phyloP scores from a whole-genome alignment of 2,329 filamentous ascomycete genomes.

The Stagonosporopsis cucurbitacearum region DNA sequence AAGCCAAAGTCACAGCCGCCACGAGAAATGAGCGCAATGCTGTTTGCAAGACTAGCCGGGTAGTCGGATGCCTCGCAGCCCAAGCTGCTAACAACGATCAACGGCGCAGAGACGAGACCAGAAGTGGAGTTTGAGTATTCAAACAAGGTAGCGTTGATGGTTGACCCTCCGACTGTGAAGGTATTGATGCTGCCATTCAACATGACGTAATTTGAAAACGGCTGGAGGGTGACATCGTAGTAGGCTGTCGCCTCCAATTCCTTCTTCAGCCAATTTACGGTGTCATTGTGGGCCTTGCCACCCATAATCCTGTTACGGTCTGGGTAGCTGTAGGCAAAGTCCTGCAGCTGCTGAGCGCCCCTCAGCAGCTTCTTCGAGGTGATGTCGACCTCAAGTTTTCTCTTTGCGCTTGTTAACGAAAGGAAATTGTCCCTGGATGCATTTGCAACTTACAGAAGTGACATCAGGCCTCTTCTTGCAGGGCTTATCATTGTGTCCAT shows the following conservation, averaged over 20 bases:
- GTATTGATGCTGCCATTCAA: slow-evolving; percentile 29
- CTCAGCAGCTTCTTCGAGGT: slow-evolving; percentile 34
- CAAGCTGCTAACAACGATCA: slow-evolving; percentile 39
- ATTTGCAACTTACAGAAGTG: slow-evolving; percentile 24
- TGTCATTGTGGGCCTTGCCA: slow-evolving; percentile 48
- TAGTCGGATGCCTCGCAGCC: slow-evolving; percentile 62
- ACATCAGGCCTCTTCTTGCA: slow-evolving; percentile 31
- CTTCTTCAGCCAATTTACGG: slow-evolving; percentile 47
- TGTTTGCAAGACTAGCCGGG: slow-evolving; percentile 63
- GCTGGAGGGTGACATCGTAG: slow-evolving; percentile 47
- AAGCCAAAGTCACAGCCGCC: slow-evolving; percentile 74
- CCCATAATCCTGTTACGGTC: slow-evolving; percentile 49
- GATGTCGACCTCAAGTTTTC: slow-evolving; percentile 38
- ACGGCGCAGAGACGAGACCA: slow-evolving; percentile 32
- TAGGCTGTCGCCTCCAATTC: slow-evolving; percentile 42
- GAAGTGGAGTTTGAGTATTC: slow-evolving; percentile 32
- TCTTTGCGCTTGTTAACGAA: slow-evolving; percentile 26
- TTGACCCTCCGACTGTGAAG: slow-evolving; percentile 28
- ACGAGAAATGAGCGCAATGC: slow-evolving; percentile 73
- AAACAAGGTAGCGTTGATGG: slow-evolving; percentile 26
- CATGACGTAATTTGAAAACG: slow-evolving; percentile 32
- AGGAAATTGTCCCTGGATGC: background rate
- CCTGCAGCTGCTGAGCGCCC: slow-evolving; percentile 43
- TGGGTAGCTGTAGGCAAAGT: slow-evolving; percentile 48
- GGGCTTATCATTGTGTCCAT: slow-evolving; percentile 22